Conservation (phyloP, 108 stramenopile genomes). For the Fistulifera pelliculosa region DNA sequence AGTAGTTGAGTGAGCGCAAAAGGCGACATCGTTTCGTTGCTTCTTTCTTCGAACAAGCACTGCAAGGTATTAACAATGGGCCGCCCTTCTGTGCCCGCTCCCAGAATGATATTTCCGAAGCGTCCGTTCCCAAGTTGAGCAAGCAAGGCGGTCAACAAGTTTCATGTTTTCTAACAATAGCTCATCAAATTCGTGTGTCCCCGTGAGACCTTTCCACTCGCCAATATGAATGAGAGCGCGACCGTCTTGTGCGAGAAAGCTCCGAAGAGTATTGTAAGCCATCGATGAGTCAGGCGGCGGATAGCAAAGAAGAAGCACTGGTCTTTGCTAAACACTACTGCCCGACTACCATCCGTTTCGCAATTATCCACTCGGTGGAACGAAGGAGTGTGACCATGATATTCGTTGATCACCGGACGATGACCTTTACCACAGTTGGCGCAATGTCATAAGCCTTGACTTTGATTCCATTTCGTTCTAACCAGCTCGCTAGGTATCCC, state of each 20-base stretch:
- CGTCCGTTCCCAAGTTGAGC: constrained; percentile 47
- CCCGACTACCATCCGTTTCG: not conserved
- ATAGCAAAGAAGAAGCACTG: constrained; percentile 41
- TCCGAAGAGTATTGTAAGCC: constrained; percentile 24
- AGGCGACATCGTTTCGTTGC: constrained; percentile 23
- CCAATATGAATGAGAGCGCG: constrained; percentile 36
- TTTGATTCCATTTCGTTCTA: constrained; percentile 13
- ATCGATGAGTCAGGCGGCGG: constrained; percentile 47
- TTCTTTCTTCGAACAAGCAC: constrained; percentile 11
- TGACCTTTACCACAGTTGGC: constrained; percentile 11
- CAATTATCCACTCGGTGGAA: constrained; percentile 19
- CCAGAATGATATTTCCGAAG: constrained; percentile 42
- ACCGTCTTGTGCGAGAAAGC: constrained; percentile 22
- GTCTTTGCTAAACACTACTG: not conserved
- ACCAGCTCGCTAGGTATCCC: constrained; percentile 38
- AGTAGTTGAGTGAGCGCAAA: constrained; percentile 29
- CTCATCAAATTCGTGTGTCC: constrained; percentile 28
- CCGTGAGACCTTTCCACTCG: constrained; percentile 51
- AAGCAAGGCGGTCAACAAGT: constrained; percentile 17
- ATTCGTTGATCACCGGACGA: constrained; percentile 26
- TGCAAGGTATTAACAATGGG: constrained; percentile 24
- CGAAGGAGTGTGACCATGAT: constrained; percentile 48
- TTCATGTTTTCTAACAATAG: constrained; percentile 11
- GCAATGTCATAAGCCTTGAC: constrained; percentile 36
- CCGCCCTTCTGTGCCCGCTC: not conserved